Evolutionary conservation across 495 filamentous ascomycete genomes (phyloP), one percentile per base, ranked within the genome.

Genomic region (Parathielavia appendiculata): DNA sequence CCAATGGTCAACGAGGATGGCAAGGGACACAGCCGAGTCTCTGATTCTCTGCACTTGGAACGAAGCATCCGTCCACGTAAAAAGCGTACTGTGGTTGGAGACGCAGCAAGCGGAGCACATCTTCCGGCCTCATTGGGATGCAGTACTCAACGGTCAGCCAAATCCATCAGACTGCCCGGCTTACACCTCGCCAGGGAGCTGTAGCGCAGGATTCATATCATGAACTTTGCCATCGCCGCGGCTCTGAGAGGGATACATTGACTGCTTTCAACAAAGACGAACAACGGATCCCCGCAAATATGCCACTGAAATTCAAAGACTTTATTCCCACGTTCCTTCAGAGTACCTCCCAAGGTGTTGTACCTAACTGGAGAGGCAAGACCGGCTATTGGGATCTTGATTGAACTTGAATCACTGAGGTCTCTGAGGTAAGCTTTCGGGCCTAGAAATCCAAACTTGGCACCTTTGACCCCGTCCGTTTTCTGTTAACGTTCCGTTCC

Each of bases 51-150:
- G 26, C 0, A 43, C 23, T 13, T 74, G 69, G 63, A 35, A 64
- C 0, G 71, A 75, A 19, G 59, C 56, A 4, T 52, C 71, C 6
- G 5, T 26, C 13, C 59, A 59, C 45, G 47, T 77, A 11, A 64
- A 70, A 51, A 59, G 39, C 19, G 45, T 78, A 10, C 58, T 78
- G 16, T 80, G 76, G 76, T 16, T 74, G 43, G 70, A 64, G 23
- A 47, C 41, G 3, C 44, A 8, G 7, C 54, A 58, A 9, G 48
- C 58, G 64, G 20, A 58, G 67, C 19, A 4, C 17, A 9, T 47
- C 13, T 59, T 54, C 22, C 57, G 51, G 16, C 40, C 50, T 13
- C 49, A 59, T 34, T 59, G 57, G 57, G 49, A 59, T 20, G 39
- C 48, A 9, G 26, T 52, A 7, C 17, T 58, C 30, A 10, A 23